Base-by-base conservation (phyloP, 2,329 filamentous ascomycete species). In the Lecanicillium sp. region DNA sequence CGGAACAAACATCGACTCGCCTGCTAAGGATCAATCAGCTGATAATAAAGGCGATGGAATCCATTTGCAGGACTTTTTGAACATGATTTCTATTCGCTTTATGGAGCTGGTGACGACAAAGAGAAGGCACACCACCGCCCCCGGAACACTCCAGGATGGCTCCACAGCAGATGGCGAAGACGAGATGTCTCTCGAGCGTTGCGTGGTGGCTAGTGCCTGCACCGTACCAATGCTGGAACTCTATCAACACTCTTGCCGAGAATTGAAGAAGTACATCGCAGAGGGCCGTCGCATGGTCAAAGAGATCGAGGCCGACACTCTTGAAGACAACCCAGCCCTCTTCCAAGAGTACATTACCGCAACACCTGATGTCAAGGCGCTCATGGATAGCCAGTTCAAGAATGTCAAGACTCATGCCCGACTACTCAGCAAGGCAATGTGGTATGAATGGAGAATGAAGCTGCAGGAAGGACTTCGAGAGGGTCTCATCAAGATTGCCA, bases 81-180 rank as follows among this genome's bases (percentile, higher is more conserved):
- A 94, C 53, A 83, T 95, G 81, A 96, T 91, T 2, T 94, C 88
- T 51, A 95, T 98, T 59, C 87, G 90, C 46, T 98, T 98, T 69
- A 96, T 98, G 87, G 93, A 98, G 62, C 74, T 98, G 42, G 95
- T 86, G n/a, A 95, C 91, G 0, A 96, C 90, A 1, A 97, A 97
- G 64, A 78, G 91, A 55, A 79, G 93, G 48, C 86, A 94, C 58
- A 97, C 91, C 0, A 82, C 85, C 38, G 85, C 79, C 3, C 83
- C 83, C 12, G 63, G 71, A 45, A 58, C 65, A 11, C 61, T 72
- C 17, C 70, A 68, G 43, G 69, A 75, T 36, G 69, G 69, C 19
- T 60, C 66, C 7, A 56, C 66, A 5, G 58, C 62, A 5, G 68
- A 67, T 30, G 67, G 58, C 6, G 67, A 72, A 51, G 77, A 81